phyloP scores from a whole-genome alignment of 2,329 filamentous ascomycete genomes.

The Alternaria infectoria region DNA sequence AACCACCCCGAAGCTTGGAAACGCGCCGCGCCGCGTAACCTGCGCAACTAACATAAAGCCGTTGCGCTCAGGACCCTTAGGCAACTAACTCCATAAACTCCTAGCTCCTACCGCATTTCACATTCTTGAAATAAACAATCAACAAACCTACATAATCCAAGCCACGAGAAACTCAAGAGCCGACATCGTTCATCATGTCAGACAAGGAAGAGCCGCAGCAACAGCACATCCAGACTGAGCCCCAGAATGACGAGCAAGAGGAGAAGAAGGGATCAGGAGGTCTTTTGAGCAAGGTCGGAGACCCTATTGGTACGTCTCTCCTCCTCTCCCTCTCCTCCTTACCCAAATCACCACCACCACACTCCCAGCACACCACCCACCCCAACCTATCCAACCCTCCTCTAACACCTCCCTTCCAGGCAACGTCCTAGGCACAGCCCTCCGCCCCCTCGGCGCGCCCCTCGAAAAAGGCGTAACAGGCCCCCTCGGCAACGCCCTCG shows the following conservation, averaged over 20 bases:
- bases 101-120: neutral
- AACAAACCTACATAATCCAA: neutral
- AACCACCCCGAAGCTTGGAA: constrained; percentile 9
- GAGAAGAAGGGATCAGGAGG: constrained; percentile 31
- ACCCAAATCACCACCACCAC: neutral
- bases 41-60: constrained; percentile 5
- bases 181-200: constrained; percentile 11
- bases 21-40: constrained; percentile 1
- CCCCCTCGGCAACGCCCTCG: constrained; percentile 45
- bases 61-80: neutral
- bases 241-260: constrained; percentile 26
- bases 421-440: constrained; percentile 45
- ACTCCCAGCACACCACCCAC: neutral
- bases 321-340: neutral
- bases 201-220: constrained; percentile 22
- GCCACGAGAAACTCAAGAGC: neutral
- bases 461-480: constrained; percentile 46
- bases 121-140: neutral
- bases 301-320: constrained; percentile 36
- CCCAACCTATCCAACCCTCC: neutral
- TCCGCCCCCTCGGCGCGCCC: constrained; percentile 48
- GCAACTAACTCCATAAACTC: neutral
- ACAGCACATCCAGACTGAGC: constrained; percentile 36
- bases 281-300: constrained; percentile 37
- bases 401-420: too few relatives aligned